Conservation (phyloP, 2,329 filamentous ascomycete species). For the Byssothecium circinans region DNA sequence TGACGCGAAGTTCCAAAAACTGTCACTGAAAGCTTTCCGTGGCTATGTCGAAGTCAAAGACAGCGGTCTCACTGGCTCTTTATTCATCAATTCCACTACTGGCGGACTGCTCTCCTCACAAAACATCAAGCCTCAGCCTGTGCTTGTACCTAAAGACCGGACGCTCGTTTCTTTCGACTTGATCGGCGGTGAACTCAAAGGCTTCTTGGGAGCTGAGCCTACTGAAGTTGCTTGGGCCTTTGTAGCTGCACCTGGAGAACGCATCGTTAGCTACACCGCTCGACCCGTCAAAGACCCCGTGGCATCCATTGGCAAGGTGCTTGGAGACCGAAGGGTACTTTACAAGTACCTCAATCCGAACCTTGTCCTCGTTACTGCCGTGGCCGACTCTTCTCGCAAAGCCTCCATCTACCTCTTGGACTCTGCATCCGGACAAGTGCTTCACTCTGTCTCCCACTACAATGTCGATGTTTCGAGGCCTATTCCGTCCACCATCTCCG, state of each 20-base stretch:
- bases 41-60: conserved; percentile 40
- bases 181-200: conserved; percentile 36
- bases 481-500: conserved; percentile 77
- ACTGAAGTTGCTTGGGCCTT: conserved; percentile 67
- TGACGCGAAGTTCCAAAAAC: conserved; percentile 65
- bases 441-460: conserved; percentile 70
- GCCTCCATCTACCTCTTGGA: conserved; percentile 81
- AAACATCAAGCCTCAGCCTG: conserved; percentile 14
- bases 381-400: conserved; percentile 59
- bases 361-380: conserved; percentile 72
- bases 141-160: conserved; percentile 21
- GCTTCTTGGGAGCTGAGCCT: conserved; percentile 27
- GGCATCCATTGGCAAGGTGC: conserved; percentile 90
- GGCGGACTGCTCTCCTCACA: conserved; percentile 27
- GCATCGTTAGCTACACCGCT: conserved; percentile 67
- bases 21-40: conserved; percentile 40
- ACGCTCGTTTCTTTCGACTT: conserved; percentile 37
- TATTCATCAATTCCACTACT: conserved; percentile 40
- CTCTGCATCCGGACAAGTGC: conserved; percentile 77
- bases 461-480: conserved; percentile 74
- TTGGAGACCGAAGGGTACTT: conserved; percentile 87
- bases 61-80: conserved; percentile 19
- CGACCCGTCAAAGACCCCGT: conserved; percentile 79
- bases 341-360: conserved; percentile 98
- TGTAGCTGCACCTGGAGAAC: conserved; percentile 64